A percentile compares a stretch with the other conserved stretches of the same genome.
Evolutionary conservation across 2,329 filamentous ascomycete genomes (phyloP).

Genomic region (Dothistroma septosporum): DNA sequence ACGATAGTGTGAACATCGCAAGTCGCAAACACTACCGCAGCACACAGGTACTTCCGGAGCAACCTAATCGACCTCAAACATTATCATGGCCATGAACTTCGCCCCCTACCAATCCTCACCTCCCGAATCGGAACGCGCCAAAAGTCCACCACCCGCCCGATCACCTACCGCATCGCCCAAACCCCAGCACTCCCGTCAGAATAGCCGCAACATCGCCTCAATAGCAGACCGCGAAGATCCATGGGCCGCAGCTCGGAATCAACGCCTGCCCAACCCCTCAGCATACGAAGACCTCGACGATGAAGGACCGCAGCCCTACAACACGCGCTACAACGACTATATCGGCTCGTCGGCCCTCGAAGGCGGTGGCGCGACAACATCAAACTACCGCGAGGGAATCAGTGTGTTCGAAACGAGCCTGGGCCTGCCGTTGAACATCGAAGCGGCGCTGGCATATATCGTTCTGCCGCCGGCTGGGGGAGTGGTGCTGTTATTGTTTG

Average conservation of each 20-base stretch:
- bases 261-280: constrained; percentile 38
- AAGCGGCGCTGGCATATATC: constrained; percentile 86
- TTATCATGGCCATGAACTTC: constrained; percentile 68
- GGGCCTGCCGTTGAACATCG: constrained; percentile 79
- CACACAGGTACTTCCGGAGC: not conserved
- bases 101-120: constrained; percentile 93
- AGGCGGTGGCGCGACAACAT: constrained; percentile 27
- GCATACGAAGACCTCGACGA: constrained; percentile 32
- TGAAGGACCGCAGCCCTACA: constrained; percentile 20
- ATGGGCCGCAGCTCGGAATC: constrained; percentile 40
- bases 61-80: not conserved
- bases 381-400: constrained; percentile 51
- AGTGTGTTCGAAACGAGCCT: constrained; percentile 81
- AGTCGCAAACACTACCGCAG: not conserved
- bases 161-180: constrained; percentile 51
- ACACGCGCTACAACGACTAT: constrained; percentile 31
- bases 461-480: constrained; percentile 79
- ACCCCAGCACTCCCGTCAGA: constrained; percentile 29
- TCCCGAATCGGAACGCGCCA: constrained; percentile 75
- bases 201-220: constrained; percentile 28
- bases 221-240: constrained; percentile 36
- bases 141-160: constrained; percentile 66
- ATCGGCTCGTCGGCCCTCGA: constrained; percentile 26
- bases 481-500: constrained; percentile 75
- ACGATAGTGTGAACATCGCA: not conserved